Conservation (phyloP, 108 stramenopile species). For the Thalassiosira profunda region DNA sequence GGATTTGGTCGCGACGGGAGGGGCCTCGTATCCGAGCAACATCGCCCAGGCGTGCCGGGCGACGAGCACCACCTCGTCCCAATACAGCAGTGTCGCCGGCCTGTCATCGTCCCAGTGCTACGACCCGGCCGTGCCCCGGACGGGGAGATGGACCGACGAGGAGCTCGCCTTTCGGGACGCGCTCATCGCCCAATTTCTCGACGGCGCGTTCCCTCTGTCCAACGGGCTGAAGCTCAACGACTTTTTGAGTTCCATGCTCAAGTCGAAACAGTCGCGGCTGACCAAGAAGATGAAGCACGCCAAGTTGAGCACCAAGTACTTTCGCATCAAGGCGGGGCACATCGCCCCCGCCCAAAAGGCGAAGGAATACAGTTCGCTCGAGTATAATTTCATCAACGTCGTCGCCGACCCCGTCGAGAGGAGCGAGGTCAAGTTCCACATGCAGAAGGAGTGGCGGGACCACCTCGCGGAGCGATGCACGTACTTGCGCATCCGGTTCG, state of each 20-base stretch:
- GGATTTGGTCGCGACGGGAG: not conserved
- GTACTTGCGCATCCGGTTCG: conserved; percentile 58
- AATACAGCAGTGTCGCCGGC: not conserved
- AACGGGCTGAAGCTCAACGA: conserved; percentile 82
- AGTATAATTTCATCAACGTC: conserved; percentile 64
- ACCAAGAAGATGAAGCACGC: conserved; percentile 94
- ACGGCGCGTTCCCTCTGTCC: conserved; percentile 65
- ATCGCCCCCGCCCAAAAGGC: conserved; percentile 42
- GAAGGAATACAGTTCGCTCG: conserved; percentile 58
- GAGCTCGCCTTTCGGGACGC: conserved; percentile 78
- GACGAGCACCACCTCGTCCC: not conserved
- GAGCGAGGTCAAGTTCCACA: conserved; percentile 79
- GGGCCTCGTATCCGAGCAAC: too few species aligned
- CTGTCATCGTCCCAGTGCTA: not conserved
- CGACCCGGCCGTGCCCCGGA: conserved; percentile 29
- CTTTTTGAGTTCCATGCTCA: conserved; percentile 77
- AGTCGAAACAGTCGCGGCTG: conserved; percentile 84
- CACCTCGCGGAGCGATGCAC: conserved; percentile 65
- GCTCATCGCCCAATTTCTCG: conserved; percentile 63
- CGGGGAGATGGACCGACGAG: conserved; percentile 82
- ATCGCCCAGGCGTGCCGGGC: too few species aligned
- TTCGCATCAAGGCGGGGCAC: conserved; percentile 40
- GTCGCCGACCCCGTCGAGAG: conserved; percentile 65
- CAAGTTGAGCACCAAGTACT: conserved; percentile 70
- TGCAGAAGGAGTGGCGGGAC: conserved; percentile 87